Evolutionary conservation across 208 protist genomes (phyloP).

Genomic region (Leptomonas seymouri): DNA sequence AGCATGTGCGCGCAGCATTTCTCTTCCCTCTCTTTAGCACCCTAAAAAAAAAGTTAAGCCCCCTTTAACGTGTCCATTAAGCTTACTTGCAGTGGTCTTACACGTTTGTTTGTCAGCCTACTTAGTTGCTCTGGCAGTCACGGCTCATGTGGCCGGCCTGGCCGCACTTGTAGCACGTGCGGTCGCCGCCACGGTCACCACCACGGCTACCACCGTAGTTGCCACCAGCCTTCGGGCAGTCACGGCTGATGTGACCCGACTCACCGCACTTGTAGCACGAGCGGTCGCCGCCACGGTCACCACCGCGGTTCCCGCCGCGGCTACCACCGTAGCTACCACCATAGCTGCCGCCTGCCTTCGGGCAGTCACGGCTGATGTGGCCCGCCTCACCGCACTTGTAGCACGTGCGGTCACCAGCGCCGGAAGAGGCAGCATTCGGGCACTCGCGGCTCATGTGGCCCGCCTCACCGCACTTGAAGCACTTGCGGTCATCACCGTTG

Average conservation of each 20-base stretch:
- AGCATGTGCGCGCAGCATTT: too few species aligned
- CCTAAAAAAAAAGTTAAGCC: background rate
- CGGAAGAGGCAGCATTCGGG: conserved; percentile 36
- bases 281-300: conserved; percentile 47
- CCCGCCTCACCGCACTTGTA: conserved; percentile 84
- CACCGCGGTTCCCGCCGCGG: conserved; percentile 49
- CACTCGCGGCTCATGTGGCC: conserved; percentile 88
- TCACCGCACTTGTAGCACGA: conserved; percentile 89
- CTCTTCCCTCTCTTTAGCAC: background rate
- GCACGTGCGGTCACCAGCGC: conserved; percentile 71
- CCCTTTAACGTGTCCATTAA: conserved; percentile 11
- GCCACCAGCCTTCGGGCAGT: conserved; percentile 69
- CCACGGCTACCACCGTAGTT: conserved; percentile 35
- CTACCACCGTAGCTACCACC: conserved; percentile 32
- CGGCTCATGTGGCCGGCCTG: conserved; percentile 82
- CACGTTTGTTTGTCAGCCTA: conserved; percentile 1
- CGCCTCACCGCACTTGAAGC: conserved; percentile 77
- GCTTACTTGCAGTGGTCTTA: conserved; percentile 7
- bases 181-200: conserved; percentile 50
- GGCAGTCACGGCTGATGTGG: conserved; percentile 88
- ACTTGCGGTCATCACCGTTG: conserved; percentile 64
- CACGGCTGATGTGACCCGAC: conserved; percentile 79
- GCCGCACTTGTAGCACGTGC: conserved; percentile 86
- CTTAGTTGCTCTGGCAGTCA: conserved; percentile 61
- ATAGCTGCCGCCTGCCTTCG: conserved; percentile 44